A percentile compares a stretch with the other conserved stretches of the same genome.
phyloP scores from a whole-genome alignment of 805 yeast genomes.

The Starmerella asiatica region DNA sequence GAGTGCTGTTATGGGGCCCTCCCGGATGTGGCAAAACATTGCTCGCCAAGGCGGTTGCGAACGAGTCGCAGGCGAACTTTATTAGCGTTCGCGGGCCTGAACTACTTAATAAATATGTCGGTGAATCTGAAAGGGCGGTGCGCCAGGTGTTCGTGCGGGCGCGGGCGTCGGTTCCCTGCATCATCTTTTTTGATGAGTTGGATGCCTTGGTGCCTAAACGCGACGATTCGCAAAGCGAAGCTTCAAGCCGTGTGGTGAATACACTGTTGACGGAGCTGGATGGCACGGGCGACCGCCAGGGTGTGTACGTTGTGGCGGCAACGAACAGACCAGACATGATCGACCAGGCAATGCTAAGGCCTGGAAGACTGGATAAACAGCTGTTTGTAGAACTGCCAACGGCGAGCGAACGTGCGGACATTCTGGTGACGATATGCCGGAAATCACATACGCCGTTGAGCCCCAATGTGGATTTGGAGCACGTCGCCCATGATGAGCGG shows the following conservation, averaged over 20 bases:
- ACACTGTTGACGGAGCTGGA: slow-evolving; percentile 88
- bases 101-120: slow-evolving; percentile 82
- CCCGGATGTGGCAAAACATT: slow-evolving; percentile 98
- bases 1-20: slow-evolving; percentile 97
- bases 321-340: slow-evolving; percentile 97
- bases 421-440: slow-evolving; percentile 58
- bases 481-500: slow-evolving; percentile 59
- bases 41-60: slow-evolving; percentile 94
- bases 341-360: slow-evolving; percentile 95
- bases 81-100: slow-evolving; percentile 96
- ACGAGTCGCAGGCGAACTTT: slow-evolving; percentile 91
- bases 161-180: slow-evolving; percentile 84
- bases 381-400: slow-evolving; percentile 81
- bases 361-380: slow-evolving; percentile 90
- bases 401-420: slow-evolving; percentile 64
- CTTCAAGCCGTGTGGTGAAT: slow-evolving; percentile 86
- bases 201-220: slow-evolving; percentile 94
- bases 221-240: slow-evolving; percentile 75
- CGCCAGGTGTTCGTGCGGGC: slow-evolving; percentile 89
- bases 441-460: slow-evolving; percentile 54
- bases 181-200: slow-evolving; percentile 87
- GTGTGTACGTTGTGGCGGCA: slow-evolving; percentile 91
- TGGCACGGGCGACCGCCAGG: slow-evolving; percentile 83
- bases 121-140: slow-evolving; percentile 88
- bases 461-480: slow-evolving; percentile 42